Base-by-base conservation (phyloP, 2,329 filamentous ascomycete genomes). In the Didymella pinodella region DNA sequence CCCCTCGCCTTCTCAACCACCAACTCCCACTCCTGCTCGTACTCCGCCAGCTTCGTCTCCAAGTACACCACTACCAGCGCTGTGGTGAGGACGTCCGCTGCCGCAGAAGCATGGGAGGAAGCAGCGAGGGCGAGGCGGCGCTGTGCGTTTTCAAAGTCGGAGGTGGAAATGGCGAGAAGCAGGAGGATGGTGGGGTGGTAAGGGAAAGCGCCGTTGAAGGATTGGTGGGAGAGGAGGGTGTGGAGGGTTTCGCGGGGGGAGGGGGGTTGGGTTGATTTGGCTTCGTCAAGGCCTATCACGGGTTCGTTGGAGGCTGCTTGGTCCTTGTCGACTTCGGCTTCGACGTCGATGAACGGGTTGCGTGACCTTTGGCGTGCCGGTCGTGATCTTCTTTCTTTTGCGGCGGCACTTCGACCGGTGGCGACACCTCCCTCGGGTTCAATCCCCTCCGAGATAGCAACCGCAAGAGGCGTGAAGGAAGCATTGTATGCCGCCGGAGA, bases 21-120 rank as follows among this genome's bases (percentile, higher is more conserved):
- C 79, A 90, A 78, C 61, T 88, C 87, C 88, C 88, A 91, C 7
- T 81, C 80, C 2, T 86, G 87, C 69, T 78, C 76, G 49, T 85
- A 78, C 0, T 62, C 74, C 0, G 34, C 64, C 57, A 85, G 65
- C 54, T 78, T 81, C 40, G 50, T 71, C 66, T 85, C 80, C 61
- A 90, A 71, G 58, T 77, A 85, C 1, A 73, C 77, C 7, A 88
- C 54, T 1, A 81, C 83, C 28, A 84, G 51, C 0, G 73, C 73
- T 0, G 82, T 82, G 2, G 71, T 70, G 18, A 75, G 57, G 0
- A 57, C 58, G 20, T 16, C 0, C 11, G 18, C 18, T 18, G 18
- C 18, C 18, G 18, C 18, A 18, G 18, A 18, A 18, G 18, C 18
- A 18, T 18, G 18, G 18, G 18, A 18, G 18, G 18, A 18, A 18